These are phyloP conservation scores for Cyberlindnera bimundalis DNA, from an alignment of 805 yeast species.

Conservation along the genomic window DNA sequence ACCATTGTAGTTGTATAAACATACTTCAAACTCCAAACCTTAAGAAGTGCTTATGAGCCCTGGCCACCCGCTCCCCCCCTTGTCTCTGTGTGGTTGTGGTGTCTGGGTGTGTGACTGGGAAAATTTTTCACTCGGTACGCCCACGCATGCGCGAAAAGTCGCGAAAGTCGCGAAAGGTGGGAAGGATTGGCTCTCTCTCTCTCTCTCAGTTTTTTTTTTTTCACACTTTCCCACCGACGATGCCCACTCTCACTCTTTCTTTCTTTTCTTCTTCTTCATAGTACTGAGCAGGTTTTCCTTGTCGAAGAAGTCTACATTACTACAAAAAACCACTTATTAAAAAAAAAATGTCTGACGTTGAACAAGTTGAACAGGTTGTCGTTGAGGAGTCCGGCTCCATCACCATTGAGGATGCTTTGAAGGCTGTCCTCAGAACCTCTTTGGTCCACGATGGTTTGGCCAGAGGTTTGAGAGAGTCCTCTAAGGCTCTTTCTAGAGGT, in stretches of 20 bases:
- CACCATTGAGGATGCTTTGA: constrained; percentile 97
- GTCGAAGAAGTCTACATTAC: constrained; percentile 68
- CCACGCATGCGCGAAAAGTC: not conserved
- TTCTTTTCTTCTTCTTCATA: constrained; percentile 11
- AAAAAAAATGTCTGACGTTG: constrained; percentile 80
- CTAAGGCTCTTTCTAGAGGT: constrained; percentile 96
- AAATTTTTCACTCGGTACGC: constrained; percentile 12
- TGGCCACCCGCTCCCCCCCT: no score
- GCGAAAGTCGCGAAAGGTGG: no score
- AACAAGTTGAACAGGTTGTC: constrained; percentile 71
- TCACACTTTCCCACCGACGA: no score
- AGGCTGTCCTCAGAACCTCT: constrained; percentile 96
- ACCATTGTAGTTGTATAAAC: no score
- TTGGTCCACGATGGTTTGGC: constrained; percentile 99
- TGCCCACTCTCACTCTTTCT: not conserved
- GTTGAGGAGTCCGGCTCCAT: constrained; percentile 85
- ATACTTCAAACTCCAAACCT: no score
- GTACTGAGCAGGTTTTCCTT: constrained; percentile 58
- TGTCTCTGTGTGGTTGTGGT: no score
- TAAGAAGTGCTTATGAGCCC: not conserved
- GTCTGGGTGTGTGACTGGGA: constrained; percentile 19
- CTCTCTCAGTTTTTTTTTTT: not conserved
- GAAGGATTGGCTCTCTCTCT: no score
- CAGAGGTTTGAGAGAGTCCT: constrained; percentile 99
- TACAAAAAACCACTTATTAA: constrained; percentile 10